phyloP scores from a whole-genome alignment of 345 rosid species.

The Gossypium sturtianum region DNA sequence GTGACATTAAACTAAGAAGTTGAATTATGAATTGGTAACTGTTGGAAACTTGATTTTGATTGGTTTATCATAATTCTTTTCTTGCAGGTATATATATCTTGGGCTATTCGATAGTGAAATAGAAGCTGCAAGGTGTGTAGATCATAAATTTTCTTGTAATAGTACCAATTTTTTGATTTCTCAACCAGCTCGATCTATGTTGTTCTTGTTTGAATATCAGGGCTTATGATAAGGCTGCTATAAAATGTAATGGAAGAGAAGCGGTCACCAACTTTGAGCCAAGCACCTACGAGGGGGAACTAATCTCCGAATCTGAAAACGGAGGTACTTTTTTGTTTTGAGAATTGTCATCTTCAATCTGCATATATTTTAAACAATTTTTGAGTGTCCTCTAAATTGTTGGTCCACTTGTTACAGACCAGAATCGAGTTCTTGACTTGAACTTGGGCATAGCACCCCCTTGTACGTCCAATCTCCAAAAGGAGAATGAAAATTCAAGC shows the following conservation, averaged over 20 bases:
- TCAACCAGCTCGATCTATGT: not conserved
- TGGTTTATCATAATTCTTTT: constrained; percentile 24
- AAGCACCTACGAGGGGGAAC: constrained; percentile 50
- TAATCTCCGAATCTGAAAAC: constrained; percentile 19
- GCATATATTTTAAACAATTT: not conserved
- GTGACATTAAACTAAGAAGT: constrained; percentile 3
- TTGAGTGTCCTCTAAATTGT: not conserved
- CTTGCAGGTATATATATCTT: constrained; percentile 85
- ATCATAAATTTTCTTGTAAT: constrained; percentile 8
- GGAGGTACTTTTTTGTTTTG: constrained; percentile 24
- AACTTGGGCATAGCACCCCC: constrained; percentile 58
- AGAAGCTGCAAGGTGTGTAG: constrained; percentile 88
- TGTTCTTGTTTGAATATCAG: constrained; percentile 29
- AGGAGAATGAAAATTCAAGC: constrained; percentile 14
- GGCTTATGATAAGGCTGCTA: constrained; percentile 94
- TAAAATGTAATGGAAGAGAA: constrained; percentile 80
- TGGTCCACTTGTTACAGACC: constrained; percentile 26
- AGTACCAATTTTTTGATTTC: not conserved
- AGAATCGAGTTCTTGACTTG: constrained; percentile 38
- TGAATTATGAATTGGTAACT: constrained; percentile 3
- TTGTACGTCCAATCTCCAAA: constrained; percentile 13
- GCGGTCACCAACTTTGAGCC: constrained; percentile 92
- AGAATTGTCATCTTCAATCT: not conserved
- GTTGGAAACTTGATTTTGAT: constrained; percentile 22
- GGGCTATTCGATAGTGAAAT: constrained; percentile 86